Evolutionary conservation across 139 green algal genomes (phyloP).

Genomic region (Nannochloris sp.): DNA sequence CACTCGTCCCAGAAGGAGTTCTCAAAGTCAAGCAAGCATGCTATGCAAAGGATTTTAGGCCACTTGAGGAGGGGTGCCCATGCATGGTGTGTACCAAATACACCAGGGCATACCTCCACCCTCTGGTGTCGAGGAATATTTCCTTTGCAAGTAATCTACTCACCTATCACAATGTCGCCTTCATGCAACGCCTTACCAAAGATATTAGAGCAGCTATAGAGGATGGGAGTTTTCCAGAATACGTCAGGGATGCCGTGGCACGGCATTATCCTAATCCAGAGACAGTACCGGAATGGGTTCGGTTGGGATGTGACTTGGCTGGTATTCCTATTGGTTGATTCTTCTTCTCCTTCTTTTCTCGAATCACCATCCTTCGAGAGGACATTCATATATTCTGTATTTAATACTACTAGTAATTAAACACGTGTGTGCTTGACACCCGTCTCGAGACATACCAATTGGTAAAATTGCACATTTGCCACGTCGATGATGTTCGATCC

Average conservation of each 20-base stretch:
- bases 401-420: too few species aligned
- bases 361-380: too few species aligned
- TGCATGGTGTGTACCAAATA: slow-evolving; percentile 73
- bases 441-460: too few species aligned
- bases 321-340: slow-evolving; percentile 22
- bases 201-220: slow-evolving; percentile 53
- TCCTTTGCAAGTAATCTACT: slow-evolving; percentile 64
- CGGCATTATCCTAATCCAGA: slow-evolving; percentile 49
- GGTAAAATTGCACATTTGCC: too few species aligned
- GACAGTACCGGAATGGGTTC: slow-evolving; percentile 45
- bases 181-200: slow-evolving; percentile 62
- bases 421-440: too few species aligned
- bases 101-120: slow-evolving; percentile 74
- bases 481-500: too few species aligned
- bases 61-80: slow-evolving; percentile 60
- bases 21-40: slow-evolving; percentile 69
- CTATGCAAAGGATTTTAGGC: slow-evolving; percentile 54
- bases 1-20: slow-evolving; percentile 67
- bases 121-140: slow-evolving; percentile 53
- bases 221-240: slow-evolving; percentile 52
- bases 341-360: too few species aligned
- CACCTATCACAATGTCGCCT: slow-evolving; percentile 83
- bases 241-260: slow-evolving; percentile 54
- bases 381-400: too few species aligned
- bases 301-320: slow-evolving; percentile 43